Percentiles rank a stretch among this genome's conserved stretches.
Conservation (phyloP, 1,284 basidiomycete species). For the Flammula alnicola region DNA sequence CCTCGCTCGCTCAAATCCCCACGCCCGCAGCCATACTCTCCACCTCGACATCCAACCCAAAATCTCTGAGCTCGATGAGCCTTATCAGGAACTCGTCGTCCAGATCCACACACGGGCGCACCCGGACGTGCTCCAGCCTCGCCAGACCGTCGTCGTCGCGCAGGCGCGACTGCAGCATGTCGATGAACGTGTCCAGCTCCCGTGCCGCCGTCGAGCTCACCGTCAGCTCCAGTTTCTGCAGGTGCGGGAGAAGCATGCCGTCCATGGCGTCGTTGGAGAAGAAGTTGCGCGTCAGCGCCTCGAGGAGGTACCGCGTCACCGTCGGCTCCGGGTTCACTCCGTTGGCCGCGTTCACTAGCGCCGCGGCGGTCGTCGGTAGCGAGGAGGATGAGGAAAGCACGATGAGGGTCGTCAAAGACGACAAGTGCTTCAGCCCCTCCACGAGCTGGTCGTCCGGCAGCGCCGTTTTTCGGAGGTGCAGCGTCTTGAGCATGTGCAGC, state of each 20-base stretch:
- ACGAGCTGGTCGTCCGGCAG: constrained; percentile 39
- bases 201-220: constrained; percentile 30
- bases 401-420: constrained; percentile 35
- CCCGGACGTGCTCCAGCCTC: constrained; percentile 31
- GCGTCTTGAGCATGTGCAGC: constrained; percentile 32
- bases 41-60: constrained; percentile 28
- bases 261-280: constrained; percentile 29
- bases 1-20: constrained; percentile 5
- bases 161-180: constrained; percentile 34
- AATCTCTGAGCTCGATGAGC: constrained; percentile 28
- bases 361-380: not conserved
- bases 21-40: constrained; percentile 18
- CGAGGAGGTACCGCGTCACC: constrained; percentile 34
- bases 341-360: constrained; percentile 1
- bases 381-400: constrained; percentile 34
- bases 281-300: constrained; percentile 34
- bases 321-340: constrained; percentile 25
- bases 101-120: constrained; percentile 29
- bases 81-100: constrained; percentile 29
- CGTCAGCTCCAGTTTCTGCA: constrained; percentile 35
- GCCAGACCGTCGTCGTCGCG: constrained; percentile 29
- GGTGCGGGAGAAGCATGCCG: constrained; percentile 30
- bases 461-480: constrained; percentile 40
- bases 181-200: constrained; percentile 32
- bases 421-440: constrained; percentile 33